Base-by-base conservation (phyloP, 2,329 filamentous ascomycete genomes). In the Colletotrichum viniferum region DNA sequence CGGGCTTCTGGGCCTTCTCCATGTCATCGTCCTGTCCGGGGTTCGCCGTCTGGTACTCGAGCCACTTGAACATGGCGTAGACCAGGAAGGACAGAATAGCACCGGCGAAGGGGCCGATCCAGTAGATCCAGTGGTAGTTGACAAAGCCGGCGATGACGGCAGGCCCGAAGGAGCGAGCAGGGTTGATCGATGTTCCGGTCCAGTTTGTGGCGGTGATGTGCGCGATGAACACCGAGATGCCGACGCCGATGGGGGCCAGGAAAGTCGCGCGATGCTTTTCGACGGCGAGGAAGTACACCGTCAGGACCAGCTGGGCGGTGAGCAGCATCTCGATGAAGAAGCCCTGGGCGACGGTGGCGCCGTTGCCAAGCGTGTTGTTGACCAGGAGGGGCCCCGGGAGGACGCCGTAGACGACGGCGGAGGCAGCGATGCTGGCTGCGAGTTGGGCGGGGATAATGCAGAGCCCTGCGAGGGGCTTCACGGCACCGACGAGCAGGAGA, bases 221-320 rank as follows among this genome's bases (percentile, higher is more conserved):
- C 8, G 85, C 85, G 61, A 95, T 88, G 82, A 95, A 95, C 67
- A 95, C 87, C 0, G 93, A 87, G 3, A 95, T 84, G 2, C 94
- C 94, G 78, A 96, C 94, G 16, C 92, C 93, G 7, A 95, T 85
- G 0, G 94, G 94, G 0, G 93, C 94, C 2, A 95, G 84, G 81
- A 89, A 94, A 0, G 93, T 95, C 4, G 91, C 90, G 65, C 92
- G 91, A 82, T 95, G 93, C 84, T 95, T 95, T 81, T 95, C 93
- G 4, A 91, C 90, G 0, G 93, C 93, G 65, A 95, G 87, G 89
- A 95, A 93, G 82, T 92, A 90, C 43, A 94, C 90, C 3, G 91
- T 89, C 70, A 94, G 85, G 13, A 93, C 88, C n/a, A 94, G 86
- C 80, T 93, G 88, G 0, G 90, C 86, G 0, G 92, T 94, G 52